phyloP scores from a whole-genome alignment of 805 yeast genomes.

The Pichia californica region DNA sequence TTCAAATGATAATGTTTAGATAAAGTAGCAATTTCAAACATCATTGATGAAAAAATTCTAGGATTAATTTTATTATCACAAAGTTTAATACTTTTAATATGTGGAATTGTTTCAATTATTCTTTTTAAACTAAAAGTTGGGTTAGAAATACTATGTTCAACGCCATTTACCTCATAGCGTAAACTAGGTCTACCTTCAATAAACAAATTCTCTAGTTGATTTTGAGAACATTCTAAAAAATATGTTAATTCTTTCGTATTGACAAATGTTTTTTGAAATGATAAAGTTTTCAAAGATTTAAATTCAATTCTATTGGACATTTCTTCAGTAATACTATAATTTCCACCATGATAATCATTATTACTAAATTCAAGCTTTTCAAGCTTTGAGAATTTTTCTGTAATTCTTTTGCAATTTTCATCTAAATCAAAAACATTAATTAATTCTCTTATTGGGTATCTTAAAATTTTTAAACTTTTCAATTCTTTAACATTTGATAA shows the following conservation, averaged over 20 bases:
- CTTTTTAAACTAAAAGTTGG: constrained; percentile 2
- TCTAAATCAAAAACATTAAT: too few relatives aligned
- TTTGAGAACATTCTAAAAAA: not conserved
- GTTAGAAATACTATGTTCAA: too few relatives aligned
- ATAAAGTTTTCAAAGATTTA: constrained; percentile 1
- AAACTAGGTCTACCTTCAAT: not conserved
- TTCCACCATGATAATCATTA: too few relatives aligned
- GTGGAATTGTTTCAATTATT: constrained; percentile 1
- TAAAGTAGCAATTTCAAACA: not conserved
- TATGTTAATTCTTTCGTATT: not conserved
- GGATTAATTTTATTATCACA: not conserved
- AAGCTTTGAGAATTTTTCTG: too few relatives aligned
- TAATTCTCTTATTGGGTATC: too few relatives aligned
- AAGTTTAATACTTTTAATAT: not conserved
- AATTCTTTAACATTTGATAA: too few relatives aligned
- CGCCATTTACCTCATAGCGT: not conserved
- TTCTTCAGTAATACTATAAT: not conserved
- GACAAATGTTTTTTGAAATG: not conserved
- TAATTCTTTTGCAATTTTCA: too few relatives aligned
- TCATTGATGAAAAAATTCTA: not conserved
- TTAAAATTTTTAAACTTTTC: too few relatives aligned
- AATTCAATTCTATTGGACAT: not conserved
- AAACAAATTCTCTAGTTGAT: not conserved
- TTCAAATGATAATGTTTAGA: not conserved
- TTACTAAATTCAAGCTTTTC: too few relatives aligned